Evolutionary conservation across 768 basidiomycete genomes (phyloP).

Genomic region (Cystofilobasidium ferigula): DNA sequence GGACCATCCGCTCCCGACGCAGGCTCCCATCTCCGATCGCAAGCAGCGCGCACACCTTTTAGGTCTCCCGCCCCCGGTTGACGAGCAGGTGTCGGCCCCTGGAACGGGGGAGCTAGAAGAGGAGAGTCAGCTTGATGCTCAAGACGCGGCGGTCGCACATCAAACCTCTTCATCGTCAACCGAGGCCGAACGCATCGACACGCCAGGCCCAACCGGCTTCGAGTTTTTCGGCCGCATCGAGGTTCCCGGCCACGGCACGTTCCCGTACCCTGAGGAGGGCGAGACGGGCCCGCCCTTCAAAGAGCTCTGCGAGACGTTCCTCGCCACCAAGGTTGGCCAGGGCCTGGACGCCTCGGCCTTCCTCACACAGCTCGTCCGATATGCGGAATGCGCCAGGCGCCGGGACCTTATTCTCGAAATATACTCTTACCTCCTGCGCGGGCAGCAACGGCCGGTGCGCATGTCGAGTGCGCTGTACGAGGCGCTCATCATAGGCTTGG

Average conservation of each 20-base stretch:
- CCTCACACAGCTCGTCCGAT: not conserved
- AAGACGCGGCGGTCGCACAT: too few relatives aligned
- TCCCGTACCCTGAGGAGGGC: not conserved
- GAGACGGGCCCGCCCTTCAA: not conserved
- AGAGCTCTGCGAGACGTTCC: not conserved
- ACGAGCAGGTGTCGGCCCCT: too few relatives aligned
- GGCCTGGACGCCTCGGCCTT: not conserved
- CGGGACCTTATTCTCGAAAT: not conserved
- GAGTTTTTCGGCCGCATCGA: not conserved
- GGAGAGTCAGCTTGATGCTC: too few relatives aligned
- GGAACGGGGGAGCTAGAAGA: too few relatives aligned
- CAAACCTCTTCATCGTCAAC: too few relatives aligned
- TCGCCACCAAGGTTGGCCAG: not conserved
- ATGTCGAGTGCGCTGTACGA: not conserved
- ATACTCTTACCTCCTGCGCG: not conserved
- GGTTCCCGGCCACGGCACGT: not conserved
- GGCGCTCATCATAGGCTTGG: not conserved
- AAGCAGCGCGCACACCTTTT: too few relatives aligned
- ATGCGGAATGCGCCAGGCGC: not conserved
- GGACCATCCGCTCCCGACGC: not conserved
- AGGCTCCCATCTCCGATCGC: too few relatives aligned
- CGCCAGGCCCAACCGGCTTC: not conserved
- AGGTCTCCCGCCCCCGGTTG: too few relatives aligned
- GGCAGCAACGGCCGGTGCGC: not conserved
- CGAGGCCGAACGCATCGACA: too few relatives aligned